Conservation (phyloP, 2,329 filamentous ascomycete species). For the Nannizzia gypsea region DNA sequence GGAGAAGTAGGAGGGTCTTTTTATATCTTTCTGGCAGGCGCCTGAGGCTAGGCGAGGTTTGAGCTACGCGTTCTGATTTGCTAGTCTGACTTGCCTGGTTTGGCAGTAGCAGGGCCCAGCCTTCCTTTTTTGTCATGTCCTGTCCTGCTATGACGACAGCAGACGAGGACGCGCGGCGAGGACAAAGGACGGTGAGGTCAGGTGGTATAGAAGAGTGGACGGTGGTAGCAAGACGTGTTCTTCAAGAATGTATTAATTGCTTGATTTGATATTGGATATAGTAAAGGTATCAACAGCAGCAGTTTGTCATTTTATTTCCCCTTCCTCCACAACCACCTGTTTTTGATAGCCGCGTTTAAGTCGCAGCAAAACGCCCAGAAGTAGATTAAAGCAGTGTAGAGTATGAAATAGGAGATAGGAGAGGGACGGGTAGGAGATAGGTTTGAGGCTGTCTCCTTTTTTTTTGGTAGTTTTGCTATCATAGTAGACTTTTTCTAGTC, state of each 20-base stretch:
- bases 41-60: conserved; percentile 8
- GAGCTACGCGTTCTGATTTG: conserved; percentile 1
- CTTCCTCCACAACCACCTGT: neutral
- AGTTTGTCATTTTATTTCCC: neutral
- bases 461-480: neutral
- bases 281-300: conserved; percentile 1
- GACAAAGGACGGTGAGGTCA: neutral
- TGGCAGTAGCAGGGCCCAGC: neutral
- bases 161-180: neutral
- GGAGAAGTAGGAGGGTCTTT: conserved; percentile 9
- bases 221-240: too few species aligned
- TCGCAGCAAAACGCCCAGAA: neutral
- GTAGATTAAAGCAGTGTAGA: neutral
- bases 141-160: neutral
- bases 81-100: neutral
- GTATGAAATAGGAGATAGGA: neutral
- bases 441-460: neutral
- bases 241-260: too few species aligned
- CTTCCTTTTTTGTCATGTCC: neutral
- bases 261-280: neutral
- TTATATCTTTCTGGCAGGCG: conserved; percentile 3
- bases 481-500: neutral
- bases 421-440: conserved; percentile 1
- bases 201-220: neutral
- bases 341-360: neutral